Conservation (phyloP, 768 basidiomycete species). For the Dacryopinax spathularia region DNA sequence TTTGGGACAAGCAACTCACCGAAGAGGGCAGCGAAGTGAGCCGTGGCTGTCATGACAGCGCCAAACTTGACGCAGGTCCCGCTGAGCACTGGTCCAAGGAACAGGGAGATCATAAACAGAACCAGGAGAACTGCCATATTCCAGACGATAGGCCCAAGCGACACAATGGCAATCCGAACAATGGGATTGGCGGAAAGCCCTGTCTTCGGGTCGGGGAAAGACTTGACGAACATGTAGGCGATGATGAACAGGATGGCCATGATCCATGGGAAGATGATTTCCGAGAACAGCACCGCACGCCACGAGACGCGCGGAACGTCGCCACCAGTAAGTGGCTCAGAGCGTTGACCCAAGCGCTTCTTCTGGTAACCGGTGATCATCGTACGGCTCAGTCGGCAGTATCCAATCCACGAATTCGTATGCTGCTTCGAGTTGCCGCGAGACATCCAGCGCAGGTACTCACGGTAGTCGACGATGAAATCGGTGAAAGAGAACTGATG, state of each 20-base stretch:
- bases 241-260: slow-evolving; percentile 78
- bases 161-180: slow-evolving; percentile 83
- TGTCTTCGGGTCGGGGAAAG: slow-evolving; percentile 52
- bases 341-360: slow-evolving; percentile 91
- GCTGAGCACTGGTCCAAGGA: slow-evolving; percentile 84
- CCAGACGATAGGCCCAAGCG: slow-evolving; percentile 89
- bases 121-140: slow-evolving; percentile 76
- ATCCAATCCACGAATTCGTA: slow-evolving; percentile 97
- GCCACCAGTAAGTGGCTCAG: slow-evolving; percentile 86
- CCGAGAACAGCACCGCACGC: slow-evolving; percentile 78
- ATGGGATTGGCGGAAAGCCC: slow-evolving; percentile 69
- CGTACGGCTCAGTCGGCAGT: slow-evolving; percentile 93
- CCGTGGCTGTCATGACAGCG: slow-evolving; percentile 79
- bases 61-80: slow-evolving; percentile 78
- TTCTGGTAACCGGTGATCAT: slow-evolving; percentile 99
- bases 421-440: slow-evolving; percentile 95
- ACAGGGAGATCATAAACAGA: slow-evolving; percentile 81
- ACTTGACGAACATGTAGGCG: slow-evolving; percentile 86
- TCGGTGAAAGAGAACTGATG: slow-evolving; percentile 97
- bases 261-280: slow-evolving; percentile 71
- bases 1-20: slow-evolving; percentile 31
- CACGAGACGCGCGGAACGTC: slow-evolving; percentile 89
- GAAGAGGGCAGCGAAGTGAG: slow-evolving; percentile 64
- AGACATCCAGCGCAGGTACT: slow-evolving; percentile 98
- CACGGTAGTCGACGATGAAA: slow-evolving; percentile 92